A percentile compares a stretch with the other conserved stretches of the same genome.
Evolutionary conservation across 257 asterid genomes (phyloP).

Genomic region (Plantago major): DNA sequence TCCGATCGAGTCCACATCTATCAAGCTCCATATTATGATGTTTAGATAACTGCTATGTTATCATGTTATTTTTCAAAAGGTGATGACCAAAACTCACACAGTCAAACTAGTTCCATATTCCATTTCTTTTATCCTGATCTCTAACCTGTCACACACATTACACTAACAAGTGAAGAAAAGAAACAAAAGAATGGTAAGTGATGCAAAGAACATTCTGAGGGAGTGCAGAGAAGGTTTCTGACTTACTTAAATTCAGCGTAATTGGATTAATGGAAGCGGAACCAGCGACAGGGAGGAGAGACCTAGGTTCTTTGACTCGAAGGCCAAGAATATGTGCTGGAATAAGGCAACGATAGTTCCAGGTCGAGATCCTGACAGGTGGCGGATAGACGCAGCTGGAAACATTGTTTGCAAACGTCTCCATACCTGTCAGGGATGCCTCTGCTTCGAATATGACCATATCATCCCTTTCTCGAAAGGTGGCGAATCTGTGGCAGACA

Average conservation of each 20-base stretch:
- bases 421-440: slow-evolving; percentile 71
- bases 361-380: slow-evolving; percentile 78
- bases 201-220: too few species aligned
- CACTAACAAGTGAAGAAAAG: background rate
- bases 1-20: too few species aligned
- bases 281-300: slow-evolving; percentile 38
- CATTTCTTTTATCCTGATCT: too few species aligned
- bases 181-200: background rate
- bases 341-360: slow-evolving; percentile 54
- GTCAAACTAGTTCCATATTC: too few species aligned
- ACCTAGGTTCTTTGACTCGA: slow-evolving; percentile 50
- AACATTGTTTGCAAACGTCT: slow-evolving; percentile 65
- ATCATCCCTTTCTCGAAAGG: slow-evolving; percentile 70
- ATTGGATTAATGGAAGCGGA: slow-evolving; percentile 22
- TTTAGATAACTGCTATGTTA: too few species aligned
- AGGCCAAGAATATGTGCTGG: slow-evolving; percentile 64
- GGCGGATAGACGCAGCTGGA: slow-evolving; percentile 82
- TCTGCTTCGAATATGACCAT: slow-evolving; percentile 75
- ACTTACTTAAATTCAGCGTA: slow-evolving; percentile 26
- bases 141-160: background rate
- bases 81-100: too few species aligned
- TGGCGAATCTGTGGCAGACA: slow-evolving; percentile 61
- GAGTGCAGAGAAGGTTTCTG: background rate
- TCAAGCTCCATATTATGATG: too few species aligned
- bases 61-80: too few species aligned